These are phyloP conservation scores for Phytophthora quininea DNA, from an alignment of 352 stramenopile genomes.

Conservation along the genomic window DNA sequence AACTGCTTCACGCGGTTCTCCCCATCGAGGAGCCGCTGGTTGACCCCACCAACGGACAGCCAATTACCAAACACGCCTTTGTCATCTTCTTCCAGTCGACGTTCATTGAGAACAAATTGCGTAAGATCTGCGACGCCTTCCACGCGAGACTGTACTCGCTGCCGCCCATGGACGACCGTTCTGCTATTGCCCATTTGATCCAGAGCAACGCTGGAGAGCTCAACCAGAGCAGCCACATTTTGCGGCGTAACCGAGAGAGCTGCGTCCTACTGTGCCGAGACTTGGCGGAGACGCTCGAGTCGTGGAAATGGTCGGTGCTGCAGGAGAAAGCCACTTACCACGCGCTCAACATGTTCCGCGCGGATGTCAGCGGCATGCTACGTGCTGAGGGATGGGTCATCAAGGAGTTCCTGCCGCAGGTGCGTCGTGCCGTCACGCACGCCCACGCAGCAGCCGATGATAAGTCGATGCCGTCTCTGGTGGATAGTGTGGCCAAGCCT, in stretches of 20 bases:
- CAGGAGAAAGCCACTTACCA: conserved; percentile 98
- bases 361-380: conserved; percentile 97
- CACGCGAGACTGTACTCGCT: conserved; percentile 95
- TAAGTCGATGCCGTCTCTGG: conserved; percentile 92
- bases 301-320: conserved; percentile 98
- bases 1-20: conserved; percentile 99
- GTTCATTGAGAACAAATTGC: conserved; percentile 97
- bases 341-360: conserved; percentile 98
- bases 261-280: conserved; percentile 94
- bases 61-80: conserved; percentile 87
- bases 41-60: conserved; percentile 88
- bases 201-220: conserved; percentile 94
- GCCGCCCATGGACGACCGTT: conserved; percentile 94
- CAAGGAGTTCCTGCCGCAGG: conserved; percentile 72
- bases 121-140: conserved; percentile 99
- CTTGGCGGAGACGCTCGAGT: conserved; percentile 92
- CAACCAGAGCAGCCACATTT: conserved; percentile 95
- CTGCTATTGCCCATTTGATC: conserved; percentile 86
- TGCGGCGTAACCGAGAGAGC: conserved; percentile 96
- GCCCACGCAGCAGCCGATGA: conserved; percentile 92
- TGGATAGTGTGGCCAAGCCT: conserved; percentile 94
- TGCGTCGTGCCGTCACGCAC: conserved; percentile 88
- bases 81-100: conserved; percentile 98
- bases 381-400: conserved; percentile 98
- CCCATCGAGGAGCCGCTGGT: conserved; percentile 92